Base-by-base conservation (phyloP, 192 early-diverging fungal genomes). In the Coemansia sp. region DNA sequence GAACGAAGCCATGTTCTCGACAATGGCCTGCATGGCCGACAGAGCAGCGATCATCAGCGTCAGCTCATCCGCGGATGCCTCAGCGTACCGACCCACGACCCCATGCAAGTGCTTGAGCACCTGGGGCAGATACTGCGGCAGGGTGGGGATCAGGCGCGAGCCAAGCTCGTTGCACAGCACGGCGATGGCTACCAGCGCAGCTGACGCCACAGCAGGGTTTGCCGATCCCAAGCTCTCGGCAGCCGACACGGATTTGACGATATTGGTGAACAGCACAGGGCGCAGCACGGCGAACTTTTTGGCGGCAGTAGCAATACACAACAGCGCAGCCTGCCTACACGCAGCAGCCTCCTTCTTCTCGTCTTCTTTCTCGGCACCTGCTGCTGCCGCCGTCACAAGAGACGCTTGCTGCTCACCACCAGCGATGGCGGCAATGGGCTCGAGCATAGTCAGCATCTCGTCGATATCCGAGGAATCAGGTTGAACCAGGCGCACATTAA, bases 91-190 rank as follows among this genome's bases (percentile, higher is more conserved):
- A 38, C 46, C 56, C 11, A 53, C 41, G 8, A 65, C 86, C 5
- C 41, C 64, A 10, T 65, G 66, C 49, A 89, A 64, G 46, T 86
- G 84, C 36, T 88, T 82, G 41, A 96, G 81, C 17, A 94, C 84
- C 22, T 82, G 59, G 31, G 92, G 94, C 85, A 98, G 89, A 51
- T 94, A 92, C 77, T 92, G 90, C 59, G 93, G 92, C 61, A 98
- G 72, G 68, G 76, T 84, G 6, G 95, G 91, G 15, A 96, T 86
- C 17, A 89, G 81, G 35, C 93, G 89, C 43, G 93, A 71, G 24
- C 93, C 94, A 24, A 96, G 84, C 62, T 90, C 88, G 54, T 82
- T 80, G 73, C 87, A 83, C 62, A 79, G 59, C 40, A 73, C 76
- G 0, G 85, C 73, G 15, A 86, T 25, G 17, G 75, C 71, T 4